These are phyloP conservation scores for Liriodendron chinense DNA, from an alignment of 164 flowering plant genomes.

Conservation along the genomic window DNA sequence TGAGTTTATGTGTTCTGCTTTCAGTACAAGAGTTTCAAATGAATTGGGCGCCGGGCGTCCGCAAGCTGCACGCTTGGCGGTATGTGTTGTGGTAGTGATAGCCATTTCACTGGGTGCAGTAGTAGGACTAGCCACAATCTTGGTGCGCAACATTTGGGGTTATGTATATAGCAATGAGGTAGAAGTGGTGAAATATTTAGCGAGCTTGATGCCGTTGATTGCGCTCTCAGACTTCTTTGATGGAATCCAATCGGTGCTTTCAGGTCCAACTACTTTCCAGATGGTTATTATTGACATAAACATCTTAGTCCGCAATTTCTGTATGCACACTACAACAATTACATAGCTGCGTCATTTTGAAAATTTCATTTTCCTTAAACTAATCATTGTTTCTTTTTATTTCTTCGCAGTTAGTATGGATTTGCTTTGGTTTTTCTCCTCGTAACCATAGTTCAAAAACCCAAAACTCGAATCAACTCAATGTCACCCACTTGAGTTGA, in stretches of 20 bases:
- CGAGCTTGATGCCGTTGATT: constrained; percentile 46
- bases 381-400: not conserved
- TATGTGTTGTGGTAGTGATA: constrained; percentile 16
- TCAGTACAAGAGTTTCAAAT: constrained; percentile 41
- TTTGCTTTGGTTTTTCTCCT: too few species aligned
- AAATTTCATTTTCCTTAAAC: not conserved
- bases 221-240: constrained; percentile 40
- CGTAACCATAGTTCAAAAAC: too few species aligned
- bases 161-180: constrained; percentile 32
- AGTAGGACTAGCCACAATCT: constrained; percentile 17
- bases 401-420: not conserved
- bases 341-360: not conserved
- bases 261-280: constrained; percentile 28
- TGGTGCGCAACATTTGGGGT: constrained; percentile 27
- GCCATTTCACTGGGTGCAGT: constrained; percentile 16
- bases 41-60: constrained; percentile 42
- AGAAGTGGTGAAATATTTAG: constrained; percentile 36
- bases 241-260: constrained; percentile 48
- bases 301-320: not conserved
- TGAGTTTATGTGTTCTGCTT: not conserved
- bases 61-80: constrained; percentile 30
- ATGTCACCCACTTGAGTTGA: too few species aligned
- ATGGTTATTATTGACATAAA: too few species aligned
- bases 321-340: not conserved
- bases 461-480: too few species aligned